phyloP scores from a whole-genome alignment of 768 basidiomycete species.

The Porphyrellus cyaneotinctus region DNA sequence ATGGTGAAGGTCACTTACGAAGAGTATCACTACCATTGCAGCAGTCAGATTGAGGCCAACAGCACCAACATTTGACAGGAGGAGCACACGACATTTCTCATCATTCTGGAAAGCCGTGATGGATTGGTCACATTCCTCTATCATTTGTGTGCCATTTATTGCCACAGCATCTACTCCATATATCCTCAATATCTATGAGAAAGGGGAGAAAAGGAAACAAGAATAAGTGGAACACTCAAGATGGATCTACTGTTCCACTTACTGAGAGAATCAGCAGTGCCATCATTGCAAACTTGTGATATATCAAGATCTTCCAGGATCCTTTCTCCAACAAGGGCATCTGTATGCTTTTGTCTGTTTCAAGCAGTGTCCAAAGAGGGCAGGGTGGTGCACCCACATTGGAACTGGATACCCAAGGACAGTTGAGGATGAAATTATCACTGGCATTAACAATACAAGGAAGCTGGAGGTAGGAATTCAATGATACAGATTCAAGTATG shows the following conservation, averaged over 20 bases:
- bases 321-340: neutral
- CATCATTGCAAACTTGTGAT: constrained; percentile 9
- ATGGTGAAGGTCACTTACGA: neutral
- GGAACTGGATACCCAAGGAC: neutral
- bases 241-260: neutral
- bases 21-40: constrained; percentile 2
- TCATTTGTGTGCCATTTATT: constrained; percentile 2
- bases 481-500: neutral
- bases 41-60: constrained; percentile 4
- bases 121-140: neutral
- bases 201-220: neutral
- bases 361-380: constrained; percentile 4
- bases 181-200: neutral
- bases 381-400: neutral
- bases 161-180: constrained; percentile 2
- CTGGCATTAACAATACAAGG: neutral
- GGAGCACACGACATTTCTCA: neutral
- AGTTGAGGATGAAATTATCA: neutral
- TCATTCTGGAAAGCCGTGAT: neutral
- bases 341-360: neutral
- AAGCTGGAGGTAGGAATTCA: neutral
- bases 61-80: constrained; percentile 2
- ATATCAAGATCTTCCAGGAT: constrained; percentile 1
- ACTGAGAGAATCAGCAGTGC: constrained; percentile 5
- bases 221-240: neutral